Percentiles rank a stretch among this genome's conserved stretches.
These are phyloP conservation scores for Gastroboletus turbinatus DNA, from an alignment of 1,284 basidiomycete species.

Conservation along the genomic window DNA sequence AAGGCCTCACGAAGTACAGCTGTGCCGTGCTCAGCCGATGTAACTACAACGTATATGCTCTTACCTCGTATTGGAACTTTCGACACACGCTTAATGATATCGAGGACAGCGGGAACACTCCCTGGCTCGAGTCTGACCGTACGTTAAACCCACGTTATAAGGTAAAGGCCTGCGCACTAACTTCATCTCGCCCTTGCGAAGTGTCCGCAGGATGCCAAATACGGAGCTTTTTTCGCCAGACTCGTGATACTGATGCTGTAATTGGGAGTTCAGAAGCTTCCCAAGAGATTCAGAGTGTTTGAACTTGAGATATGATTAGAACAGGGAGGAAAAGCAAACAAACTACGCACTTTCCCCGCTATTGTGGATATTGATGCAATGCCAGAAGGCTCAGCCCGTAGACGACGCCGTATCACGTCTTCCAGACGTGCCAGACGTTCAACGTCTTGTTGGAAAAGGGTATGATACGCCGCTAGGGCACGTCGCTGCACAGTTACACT, in stretches of 20 bases:
- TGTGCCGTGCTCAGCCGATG: conserved; percentile 19
- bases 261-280: conserved; percentile 18
- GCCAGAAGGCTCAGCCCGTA: conserved; percentile 14
- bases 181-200: conserved; percentile 24
- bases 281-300: conserved; percentile 21
- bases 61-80: conserved; percentile 37
- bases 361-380: conserved; percentile 10
- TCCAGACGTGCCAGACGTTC: conserved; percentile 49
- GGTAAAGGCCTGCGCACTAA: conserved; percentile 8
- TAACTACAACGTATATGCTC: conserved; percentile 2
- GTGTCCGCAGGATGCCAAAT: conserved; percentile 18
- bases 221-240: conserved; percentile 5
- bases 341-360: conserved; percentile 24
- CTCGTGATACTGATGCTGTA: conserved; percentile 16
- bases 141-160: conserved; percentile 29
- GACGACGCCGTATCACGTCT: conserved; percentile 16
- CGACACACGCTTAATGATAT: conserved; percentile 40
- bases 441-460: conserved; percentile 49
- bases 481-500: conserved; percentile 63
- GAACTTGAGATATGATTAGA: conserved; percentile 23
- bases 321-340: neutral
- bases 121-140: conserved; percentile 25
- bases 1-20: conserved; percentile 53
- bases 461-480: conserved; percentile 55
- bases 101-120: conserved; percentile 36